These are phyloP conservation scores for Pyrenula massariospora DNA, from an alignment of 495 filamentous ascomycete species.

Conservation along the genomic window DNA sequence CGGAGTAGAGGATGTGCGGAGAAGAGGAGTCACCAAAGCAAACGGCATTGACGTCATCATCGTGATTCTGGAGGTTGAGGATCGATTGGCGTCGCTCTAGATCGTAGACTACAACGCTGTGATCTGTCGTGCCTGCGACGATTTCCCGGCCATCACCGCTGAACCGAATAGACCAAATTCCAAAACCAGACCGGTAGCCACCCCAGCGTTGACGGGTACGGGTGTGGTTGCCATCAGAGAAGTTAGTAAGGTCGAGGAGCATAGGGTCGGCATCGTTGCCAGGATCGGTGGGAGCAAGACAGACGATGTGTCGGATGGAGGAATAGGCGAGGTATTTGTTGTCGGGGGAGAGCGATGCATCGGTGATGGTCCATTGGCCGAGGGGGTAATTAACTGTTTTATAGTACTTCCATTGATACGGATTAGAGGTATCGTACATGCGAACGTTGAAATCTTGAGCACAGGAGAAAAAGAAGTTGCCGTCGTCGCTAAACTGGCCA, in stretches of 20 bases:
- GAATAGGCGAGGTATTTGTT: conserved; percentile 84
- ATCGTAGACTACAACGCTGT: conserved; percentile 85
- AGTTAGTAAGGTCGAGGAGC: conserved; percentile 57
- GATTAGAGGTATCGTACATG: conserved; percentile 96
- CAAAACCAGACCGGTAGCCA: conserved; percentile 32
- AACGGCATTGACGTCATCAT: conserved; percentile 90
- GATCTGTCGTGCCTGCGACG: conserved; percentile 72
- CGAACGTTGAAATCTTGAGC: conserved; percentile 87
- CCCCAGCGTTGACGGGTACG: conserved; percentile 23
- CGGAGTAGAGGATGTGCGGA: conserved; percentile 92
- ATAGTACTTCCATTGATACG: conserved; percentile 91
- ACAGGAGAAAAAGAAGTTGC: conserved; percentile 95
- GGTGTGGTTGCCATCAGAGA: conserved; percentile 10
- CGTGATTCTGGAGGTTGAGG: conserved; percentile 65
- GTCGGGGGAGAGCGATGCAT: conserved; percentile 84
- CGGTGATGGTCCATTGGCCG: conserved; percentile 91
- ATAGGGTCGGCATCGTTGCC: conserved; percentile 65
- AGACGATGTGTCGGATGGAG: conserved; percentile 72
- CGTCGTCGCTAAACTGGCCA: conserved; percentile 92
- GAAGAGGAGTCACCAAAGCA: conserved; percentile 85
- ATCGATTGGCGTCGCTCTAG: conserved; percentile 66
- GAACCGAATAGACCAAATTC: conserved; percentile 85
- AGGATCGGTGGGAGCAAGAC: conserved; percentile 77
- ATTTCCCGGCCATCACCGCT: conserved; percentile 87
- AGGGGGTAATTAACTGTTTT: conserved; percentile 80